phyloP scores from a whole-genome alignment of 257 asterid species.

The Marsdenia floribunda region DNA sequence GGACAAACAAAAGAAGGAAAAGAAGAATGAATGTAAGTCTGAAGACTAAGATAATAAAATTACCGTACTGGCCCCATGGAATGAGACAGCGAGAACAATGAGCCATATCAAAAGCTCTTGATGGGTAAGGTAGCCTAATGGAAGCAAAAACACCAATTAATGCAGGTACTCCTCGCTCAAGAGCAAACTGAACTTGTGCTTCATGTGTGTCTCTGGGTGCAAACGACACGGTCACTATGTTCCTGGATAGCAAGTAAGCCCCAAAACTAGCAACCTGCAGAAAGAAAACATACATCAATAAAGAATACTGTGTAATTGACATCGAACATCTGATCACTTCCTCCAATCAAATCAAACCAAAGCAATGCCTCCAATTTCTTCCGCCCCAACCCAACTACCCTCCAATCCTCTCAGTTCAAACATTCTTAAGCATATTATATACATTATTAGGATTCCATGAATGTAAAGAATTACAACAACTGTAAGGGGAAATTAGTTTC shows the following conservation, averaged over 20 bases:
- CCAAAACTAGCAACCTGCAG: constrained; percentile 96
- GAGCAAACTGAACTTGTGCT: constrained; percentile 92
- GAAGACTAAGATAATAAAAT: background rate
- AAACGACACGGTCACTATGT: constrained; percentile 72
- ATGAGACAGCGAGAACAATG: constrained; percentile 96
- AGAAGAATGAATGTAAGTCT: background rate
- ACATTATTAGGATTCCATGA: background rate
- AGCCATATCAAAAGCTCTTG: constrained; percentile 90
- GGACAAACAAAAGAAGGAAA: too few relatives aligned
- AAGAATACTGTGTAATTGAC: background rate
- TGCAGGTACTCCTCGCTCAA: constrained; percentile 94
- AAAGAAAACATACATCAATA: background rate
- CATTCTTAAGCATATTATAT: background rate
- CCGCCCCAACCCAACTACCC: background rate
- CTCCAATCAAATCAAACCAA: background rate
- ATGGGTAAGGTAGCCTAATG: constrained; percentile 73
- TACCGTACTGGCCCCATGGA: constrained; percentile 84
- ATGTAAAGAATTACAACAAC: background rate
- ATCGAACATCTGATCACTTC: background rate
- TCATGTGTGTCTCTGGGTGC: constrained; percentile 93
- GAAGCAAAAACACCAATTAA: constrained; percentile 75
- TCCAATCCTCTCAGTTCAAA: background rate
- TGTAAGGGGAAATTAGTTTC: background rate
- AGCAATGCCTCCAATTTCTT: background rate
- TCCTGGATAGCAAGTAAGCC: constrained; percentile 72